Base-by-base conservation (phyloP, 2,329 filamentous ascomycete genomes). In the Fusarium sp. region DNA sequence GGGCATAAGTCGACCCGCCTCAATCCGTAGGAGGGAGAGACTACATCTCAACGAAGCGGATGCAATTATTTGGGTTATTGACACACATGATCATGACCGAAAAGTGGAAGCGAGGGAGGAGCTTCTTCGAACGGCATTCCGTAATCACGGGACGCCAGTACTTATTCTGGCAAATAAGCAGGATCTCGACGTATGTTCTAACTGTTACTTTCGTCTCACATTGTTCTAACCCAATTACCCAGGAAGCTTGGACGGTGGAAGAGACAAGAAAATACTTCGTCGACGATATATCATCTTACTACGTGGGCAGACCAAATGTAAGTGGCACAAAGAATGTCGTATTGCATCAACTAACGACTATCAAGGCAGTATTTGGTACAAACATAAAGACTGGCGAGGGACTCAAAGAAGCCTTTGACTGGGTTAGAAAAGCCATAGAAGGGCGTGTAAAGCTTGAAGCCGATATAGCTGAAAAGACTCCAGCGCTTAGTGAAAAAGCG, bases 31-130 rank as follows among this genome's bases (percentile, higher is more conserved):
- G 3, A 24, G 52, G 7, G 58, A 61, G 15, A 45, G 32, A 2
- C 19, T n/a, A 5, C 53, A 53, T 7, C 30, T 61, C 4, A 46
- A 28, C 13, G n/a, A 45, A 19, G 28, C 32, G 1, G 37, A 40
- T 41, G 46, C 32, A 6, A 9, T 61, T 8, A 6, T 61, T 2
- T 61, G 46, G 56, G 10, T 61, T 3, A 7, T 45, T 7, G 56
- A 61, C 32, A 30, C 46, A 5, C 20, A 35, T 19, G 15, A 61
- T 33, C n/a, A n/a, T 13, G 58, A 41, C 3, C 19, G 5, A 1
- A 9, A 28, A 3, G 6, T 20, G 11, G 58, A 61, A 20, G 41
- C n/a, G 11, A 61, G 45, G 19, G 58, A 54, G 20, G 58, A 61
- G 0, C 35, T 61, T 10, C 13, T 46, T 14, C 3, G 4, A 30